These are phyloP conservation scores for Talaromyces proteolyticus DNA, from an alignment of 495 filamentous ascomycete species.

Conservation along the genomic window DNA sequence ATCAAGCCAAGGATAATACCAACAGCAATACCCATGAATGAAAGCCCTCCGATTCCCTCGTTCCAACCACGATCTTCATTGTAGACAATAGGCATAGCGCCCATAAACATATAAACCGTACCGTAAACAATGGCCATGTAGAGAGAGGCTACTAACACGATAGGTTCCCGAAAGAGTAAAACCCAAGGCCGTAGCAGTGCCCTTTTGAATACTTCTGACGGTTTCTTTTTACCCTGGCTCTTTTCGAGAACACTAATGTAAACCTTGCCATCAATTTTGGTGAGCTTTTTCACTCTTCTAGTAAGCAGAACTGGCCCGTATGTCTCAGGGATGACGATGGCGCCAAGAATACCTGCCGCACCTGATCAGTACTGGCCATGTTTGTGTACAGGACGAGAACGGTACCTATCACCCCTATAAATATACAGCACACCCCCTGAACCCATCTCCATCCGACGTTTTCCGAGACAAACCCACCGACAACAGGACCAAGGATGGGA, in stretches of 20 bases:
- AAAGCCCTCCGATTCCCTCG: conserved; percentile 52
- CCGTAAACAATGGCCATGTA: conserved; percentile 63
- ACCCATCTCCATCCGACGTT: conserved; percentile 48
- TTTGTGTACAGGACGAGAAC: too few relatives aligned
- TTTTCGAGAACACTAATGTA: conserved; percentile 10
- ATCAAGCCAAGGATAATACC: conserved; percentile 31
- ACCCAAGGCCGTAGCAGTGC: conserved; percentile 18
- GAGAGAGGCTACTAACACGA: conserved; percentile 19
- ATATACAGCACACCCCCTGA: conserved; percentile 37
- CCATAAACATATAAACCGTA: conserved; percentile 65
- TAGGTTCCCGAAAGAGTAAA: conserved; percentile 15
- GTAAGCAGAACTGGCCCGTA: conserved; percentile 63
- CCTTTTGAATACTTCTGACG: conserved; percentile 5
- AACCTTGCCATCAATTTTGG: conserved; percentile 42
- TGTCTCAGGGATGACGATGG: conserved; percentile 63
- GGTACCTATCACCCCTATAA: conserved; percentile 42
- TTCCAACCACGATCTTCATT: conserved; percentile 59
- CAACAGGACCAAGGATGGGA: conserved; percentile 37
- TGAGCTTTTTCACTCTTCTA: conserved; percentile 49
- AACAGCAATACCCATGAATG: conserved; percentile 65
- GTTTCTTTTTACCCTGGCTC: conserved; percentile 4
- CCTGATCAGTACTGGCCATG: too few relatives aligned
- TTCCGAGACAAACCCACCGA: conserved; percentile 49
- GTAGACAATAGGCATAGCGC: conserved; percentile 66
- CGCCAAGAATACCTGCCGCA: conserved; percentile 55